Percentiles rank a stretch among this genome's conserved stretches.
Conservation (phyloP, 495 filamentous ascomycete genomes). For the Trypethelium eluteriae region DNA sequence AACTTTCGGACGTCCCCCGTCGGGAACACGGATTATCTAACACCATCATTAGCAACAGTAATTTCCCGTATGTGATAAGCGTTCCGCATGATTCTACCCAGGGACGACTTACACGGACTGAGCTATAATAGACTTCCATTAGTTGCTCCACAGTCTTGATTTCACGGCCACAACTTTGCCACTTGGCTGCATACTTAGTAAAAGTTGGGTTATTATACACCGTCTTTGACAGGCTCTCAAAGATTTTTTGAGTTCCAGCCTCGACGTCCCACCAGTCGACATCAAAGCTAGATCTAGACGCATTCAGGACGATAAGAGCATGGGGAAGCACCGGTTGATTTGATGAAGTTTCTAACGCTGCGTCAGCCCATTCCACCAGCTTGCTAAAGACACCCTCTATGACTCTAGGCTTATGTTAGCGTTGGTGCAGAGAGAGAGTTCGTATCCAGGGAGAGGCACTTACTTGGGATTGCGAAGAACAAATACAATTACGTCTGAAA, state of each 20-base stretch:
- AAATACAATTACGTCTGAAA: slow-evolving; percentile 36
- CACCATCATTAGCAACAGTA: neutral
- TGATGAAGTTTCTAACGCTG: slow-evolving; percentile 44
- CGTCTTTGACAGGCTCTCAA: slow-evolving; percentile 23
- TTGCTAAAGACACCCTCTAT: slow-evolving; percentile 33
- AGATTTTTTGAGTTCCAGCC: slow-evolving; percentile 39
- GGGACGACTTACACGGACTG: slow-evolving; percentile 37
- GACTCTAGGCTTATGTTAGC: slow-evolving; percentile 12
- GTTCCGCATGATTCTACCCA: neutral
- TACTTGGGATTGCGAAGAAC: slow-evolving; percentile 27
- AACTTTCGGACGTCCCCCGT: slow-evolving; percentile 38
- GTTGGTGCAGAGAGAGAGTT: neutral
- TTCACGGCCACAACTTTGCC: slow-evolving; percentile 28
- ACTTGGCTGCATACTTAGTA: slow-evolving; percentile 32
- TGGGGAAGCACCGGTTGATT: slow-evolving; percentile 51
- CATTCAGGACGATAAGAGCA: slow-evolving; percentile 49
- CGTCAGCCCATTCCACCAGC: slow-evolving; percentile 40
- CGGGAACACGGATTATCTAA: slow-evolving; percentile 41
- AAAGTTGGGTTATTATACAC: slow-evolving; percentile 16
- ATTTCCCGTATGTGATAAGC: neutral
- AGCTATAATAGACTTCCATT: slow-evolving; percentile 47
- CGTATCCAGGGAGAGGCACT: neutral
- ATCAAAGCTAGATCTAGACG: slow-evolving; percentile 41
- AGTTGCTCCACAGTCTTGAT: slow-evolving; percentile 43
- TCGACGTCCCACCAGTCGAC: slow-evolving; percentile 43